Base-by-base conservation (phyloP, 2,329 filamentous ascomycete species). In the Eurotiales sp. region DNA sequence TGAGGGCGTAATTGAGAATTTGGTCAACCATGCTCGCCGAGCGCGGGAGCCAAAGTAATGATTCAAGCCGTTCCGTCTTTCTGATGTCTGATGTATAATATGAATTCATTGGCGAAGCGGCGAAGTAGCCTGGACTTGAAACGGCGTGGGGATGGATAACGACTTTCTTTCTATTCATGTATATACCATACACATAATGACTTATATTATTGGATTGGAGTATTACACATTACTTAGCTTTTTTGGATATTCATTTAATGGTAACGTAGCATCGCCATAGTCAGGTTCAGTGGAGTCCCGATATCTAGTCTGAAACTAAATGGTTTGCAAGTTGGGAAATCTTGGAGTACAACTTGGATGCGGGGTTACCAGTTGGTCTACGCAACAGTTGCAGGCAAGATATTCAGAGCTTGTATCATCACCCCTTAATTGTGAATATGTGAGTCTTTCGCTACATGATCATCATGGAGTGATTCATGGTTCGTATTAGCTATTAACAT, bases 1-100 rank as follows among this genome's bases (percentile, higher is more conserved):
- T 67, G 92, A 97, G 67, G 90, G 90, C 0, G 92, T 97, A 14
- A 96, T 97, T 78, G 92, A 96, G 72, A 96, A 96, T 68, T 71
- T 97, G 58, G 92, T 96, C 39, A 93, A 90, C 69, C 90, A 95
- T 73, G 90, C 90, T 45, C 80, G 90, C 67, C 89, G 91, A 72
- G 84, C 90, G 51, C 81, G 90, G 65, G 93, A 91, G 72, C 89
- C 74, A 72, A 29, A 15, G 6, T 22, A 12, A 39, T n/a, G 3
- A 27, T 25, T n/a, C n/a, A n/a, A n/a, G n/a, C n/a, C n/a, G n/a
- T 34, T 23, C 40, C 36, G 8, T 41, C 17, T 17, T 17, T 22
- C 27, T 49, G 8, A 19, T 49, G 25, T 23, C 22, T 27, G 12
- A 21, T 42, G 22, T 50, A 42, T 42, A 36, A 34, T 34, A 43